A percentile compares a stretch with the other conserved stretches of the same genome.
Evolutionary conservation across 1,284 basidiomycete species (phyloP).

Genomic region (Boletus sp.): DNA sequence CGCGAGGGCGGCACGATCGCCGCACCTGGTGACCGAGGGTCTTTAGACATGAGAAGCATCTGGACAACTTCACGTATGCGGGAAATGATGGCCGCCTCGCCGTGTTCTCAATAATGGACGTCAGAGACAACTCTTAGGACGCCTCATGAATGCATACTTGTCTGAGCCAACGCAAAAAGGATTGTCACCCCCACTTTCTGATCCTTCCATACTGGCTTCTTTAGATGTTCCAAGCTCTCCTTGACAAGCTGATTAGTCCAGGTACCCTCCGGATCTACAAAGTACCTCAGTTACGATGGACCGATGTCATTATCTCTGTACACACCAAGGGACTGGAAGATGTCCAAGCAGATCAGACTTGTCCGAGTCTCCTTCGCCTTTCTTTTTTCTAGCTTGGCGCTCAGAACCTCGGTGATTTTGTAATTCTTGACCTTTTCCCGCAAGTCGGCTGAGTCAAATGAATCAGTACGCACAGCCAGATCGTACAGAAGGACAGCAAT

Average conservation of each 20-base stretch:
- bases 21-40: background rate
- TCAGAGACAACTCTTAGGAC: background rate
- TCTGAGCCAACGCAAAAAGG: conserved; percentile 23
- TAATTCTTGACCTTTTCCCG: conserved; percentile 13
- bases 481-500: background rate
- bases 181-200: conserved; percentile 28
- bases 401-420: conserved; percentile 18
- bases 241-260: conserved; percentile 16
- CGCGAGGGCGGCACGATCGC: conserved; percentile 11
- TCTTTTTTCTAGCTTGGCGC: conserved; percentile 15
- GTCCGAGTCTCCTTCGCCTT: conserved; percentile 20
- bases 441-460: conserved; percentile 13
- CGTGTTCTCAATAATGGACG: conserved; percentile 15
- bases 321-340: conserved; percentile 21
- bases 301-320: background rate
- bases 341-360: conserved; percentile 25
- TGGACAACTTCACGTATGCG: conserved; percentile 14
- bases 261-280: conserved; percentile 4
- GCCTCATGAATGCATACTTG: conserved; percentile 4
- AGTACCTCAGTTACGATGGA: background rate
- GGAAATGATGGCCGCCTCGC: conserved; percentile 10
- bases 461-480: conserved; percentile 1
- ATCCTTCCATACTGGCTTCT: conserved; percentile 10
- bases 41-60: conserved; percentile 13
- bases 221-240: conserved; percentile 12